Base-by-base conservation (phyloP, 768 basidiomycete genomes). In the Termitomyces titanicus region DNA sequence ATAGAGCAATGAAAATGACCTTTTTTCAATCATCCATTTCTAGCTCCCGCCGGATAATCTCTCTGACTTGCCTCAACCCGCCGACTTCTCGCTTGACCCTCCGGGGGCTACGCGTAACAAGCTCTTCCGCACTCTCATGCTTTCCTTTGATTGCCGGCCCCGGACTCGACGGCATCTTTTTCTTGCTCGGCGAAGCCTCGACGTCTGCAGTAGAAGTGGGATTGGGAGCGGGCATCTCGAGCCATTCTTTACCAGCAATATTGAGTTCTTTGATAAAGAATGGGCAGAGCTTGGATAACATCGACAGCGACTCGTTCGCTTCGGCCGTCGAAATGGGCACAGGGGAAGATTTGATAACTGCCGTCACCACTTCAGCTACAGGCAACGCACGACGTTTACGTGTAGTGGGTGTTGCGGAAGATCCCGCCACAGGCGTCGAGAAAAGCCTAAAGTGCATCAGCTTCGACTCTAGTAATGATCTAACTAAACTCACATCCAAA, bases 401-500 rank as follows among this genome's bases (percentile, higher is more conserved):
- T 25, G 74, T 67, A 3, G 81, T 75, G 17, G 85, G 79, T 3
- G 82, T 79, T 1, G 80, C 69, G 4, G 78, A 74, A 11, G 81
- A 70, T 7, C 79, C 78, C 0, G 70, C 54, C 6, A 71, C 67
- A 3, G 88, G 82, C 18, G 79, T 81, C 2, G 89, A 86, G 71
- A 93, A 93, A 38, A 90, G 70, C 87, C 89, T 89, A 49, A 12
- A 49, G 2, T 24, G 11, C 35, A 33, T 53, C 34, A 53, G 33
- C 18, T 33, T 1, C 40, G 12, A n/a, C 5, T n/a, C n/a, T n/a
- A n/a, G n/a, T n/a, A n/a, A n/a, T n/a, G n/a, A n/a, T n/a, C n/a
- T n/a, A n/a, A n/a, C n/a, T n/a, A 38, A 46, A 72, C 85, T 68
- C 58, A 89, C 92, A 92, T 92, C 89, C 91, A 93, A 17, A 88